Evolutionary conservation across 495 filamentous ascomycete genomes (phyloP), one percentile per base, ranked within the genome.

Genomic region (Lophium mytilinum): DNA sequence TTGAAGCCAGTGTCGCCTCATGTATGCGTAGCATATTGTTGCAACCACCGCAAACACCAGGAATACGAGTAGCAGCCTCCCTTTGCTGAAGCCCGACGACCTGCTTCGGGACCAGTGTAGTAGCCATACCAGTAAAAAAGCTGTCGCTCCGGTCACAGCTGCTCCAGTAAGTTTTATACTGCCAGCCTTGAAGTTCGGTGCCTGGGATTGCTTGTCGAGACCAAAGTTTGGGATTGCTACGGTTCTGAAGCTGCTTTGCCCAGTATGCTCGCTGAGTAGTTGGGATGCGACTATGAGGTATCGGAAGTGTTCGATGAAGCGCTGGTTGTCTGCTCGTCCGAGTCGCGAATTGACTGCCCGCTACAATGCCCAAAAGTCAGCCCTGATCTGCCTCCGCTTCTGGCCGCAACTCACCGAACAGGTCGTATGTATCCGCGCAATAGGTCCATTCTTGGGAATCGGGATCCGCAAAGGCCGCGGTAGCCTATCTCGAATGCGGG

Each of bases 231-330:
- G 54, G 11, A 60, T 45, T n/a, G 47, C 50, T 30, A 37, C 43
- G 4, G 64, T 33, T 1, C 55, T 42, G n/a, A 58, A 24, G 14
- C 62, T 50, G 30, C 55, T 62, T 35, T 71, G 67, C 33, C 77
- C 78, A 30, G 80, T 76, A 52, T 84, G 82, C 51, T 89, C 85
- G 62, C 79, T 88, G 51, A 98, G 75, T 18, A 98, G 79, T 66
- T 95, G 93, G 39, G 93, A 98, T 30, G 92, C 90, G 50, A 97
- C 85, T 57, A 98, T 92, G 35, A 90, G 86, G 68, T 97, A 97
- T 21, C 93, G 87, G 54, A 97, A 96, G 63, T 92, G 87, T 75
- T 98, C 93, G 47, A 98, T 78, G 65, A 98, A 98, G 43, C 83
- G 80, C 58, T 85, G 78, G 65, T 93, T 95, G 59, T 95, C 90